phyloP scores from a whole-genome alignment of 2,329 filamentous ascomycete species.

The Arachnopeziza araneosa region DNA sequence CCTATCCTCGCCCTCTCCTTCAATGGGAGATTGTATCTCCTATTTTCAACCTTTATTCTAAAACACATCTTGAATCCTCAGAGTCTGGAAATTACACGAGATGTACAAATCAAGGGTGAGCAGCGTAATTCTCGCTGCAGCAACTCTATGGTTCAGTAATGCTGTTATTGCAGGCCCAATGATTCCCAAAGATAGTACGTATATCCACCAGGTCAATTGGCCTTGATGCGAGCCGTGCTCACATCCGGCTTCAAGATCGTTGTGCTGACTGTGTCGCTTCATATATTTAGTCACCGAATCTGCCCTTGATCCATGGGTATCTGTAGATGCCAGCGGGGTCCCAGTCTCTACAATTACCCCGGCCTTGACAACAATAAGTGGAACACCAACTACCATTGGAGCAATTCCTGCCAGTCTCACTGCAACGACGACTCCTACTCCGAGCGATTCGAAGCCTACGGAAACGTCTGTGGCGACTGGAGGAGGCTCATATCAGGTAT shows the following conservation, averaged over 20 bases:
- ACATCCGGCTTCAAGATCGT: background rate
- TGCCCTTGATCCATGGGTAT: slow-evolving; percentile 22
- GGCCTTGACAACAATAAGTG: slow-evolving; percentile 19
- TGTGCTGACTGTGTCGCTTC: background rate
- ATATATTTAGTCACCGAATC: background rate
- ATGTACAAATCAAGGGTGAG: background rate
- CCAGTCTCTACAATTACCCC: slow-evolving; percentile 25
- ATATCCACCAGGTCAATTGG: background rate
- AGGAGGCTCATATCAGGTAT: slow-evolving; percentile 26
- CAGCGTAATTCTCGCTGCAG: background rate
- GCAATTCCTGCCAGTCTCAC: slow-evolving; percentile 19
- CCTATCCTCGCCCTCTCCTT: background rate
- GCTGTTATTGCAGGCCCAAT: background rate
- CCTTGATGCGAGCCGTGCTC: too few species aligned
- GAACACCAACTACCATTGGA: slow-evolving; percentile 21
- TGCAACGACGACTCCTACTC: slow-evolving; percentile 13
- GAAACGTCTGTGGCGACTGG: slow-evolving; percentile 16
- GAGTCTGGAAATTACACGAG: background rate
- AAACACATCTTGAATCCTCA: background rate
- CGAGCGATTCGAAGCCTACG: slow-evolving; percentile 10
- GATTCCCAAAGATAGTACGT: background rate
- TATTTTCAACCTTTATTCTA: background rate
- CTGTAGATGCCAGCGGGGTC: slow-evolving; percentile 22
- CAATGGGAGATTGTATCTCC: background rate
- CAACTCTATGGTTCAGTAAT: background rate